Base-by-base conservation (phyloP, 129 eudicot species). In the sunflower (Helianthus annuus) region DNA sequence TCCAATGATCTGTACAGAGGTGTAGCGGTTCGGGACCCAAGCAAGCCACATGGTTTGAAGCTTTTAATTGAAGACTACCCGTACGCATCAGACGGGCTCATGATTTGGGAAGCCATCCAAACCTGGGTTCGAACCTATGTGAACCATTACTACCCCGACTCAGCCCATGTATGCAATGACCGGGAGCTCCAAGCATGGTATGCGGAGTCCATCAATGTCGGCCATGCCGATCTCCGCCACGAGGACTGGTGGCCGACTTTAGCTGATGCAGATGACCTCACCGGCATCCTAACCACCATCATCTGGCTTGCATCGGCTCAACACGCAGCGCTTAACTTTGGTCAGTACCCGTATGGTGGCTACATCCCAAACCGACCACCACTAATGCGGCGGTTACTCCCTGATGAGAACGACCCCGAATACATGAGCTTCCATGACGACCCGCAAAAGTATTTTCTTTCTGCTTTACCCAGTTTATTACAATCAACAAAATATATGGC, bases 311-410 rank as follows among this genome's bases (percentile, higher is more conserved):
- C 88, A 0, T 95, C 99, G 3, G 99, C 99, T 17, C 99, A 95
- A 62, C 99, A 90, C 29, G 99, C 99, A 11, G 97, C 99, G 46
- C 83, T 95, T 1, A 95, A 95, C 81, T 95, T 95, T 62, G 99
- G 99, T 11, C 99, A 95, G 72, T 95, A 95, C 86, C 94, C 99
- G 0, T 95, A 95, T 46, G 97, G 99, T 12, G 99, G 99, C 32
- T 90, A 95, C 75, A 82, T 95, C 12, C 99, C 99, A 0, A 90
- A 90, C 89, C 81, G 97, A 29, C 99, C 99, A 1, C 94, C 96
- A 0, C 76, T 95, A 13, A 86, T 85, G 88, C 89, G 97, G 3
- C 86, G 99, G 5, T 16, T 95, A 12, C 80, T 90, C 48, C 99
- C 99, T 0, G 90, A 88, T 17, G 88, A 81, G 71, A 76, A 83